Percentiles rank a stretch among this genome's conserved stretches.
Conservation (phyloP, 2,329 filamentous ascomycete species). For the Penicillium sp. region DNA sequence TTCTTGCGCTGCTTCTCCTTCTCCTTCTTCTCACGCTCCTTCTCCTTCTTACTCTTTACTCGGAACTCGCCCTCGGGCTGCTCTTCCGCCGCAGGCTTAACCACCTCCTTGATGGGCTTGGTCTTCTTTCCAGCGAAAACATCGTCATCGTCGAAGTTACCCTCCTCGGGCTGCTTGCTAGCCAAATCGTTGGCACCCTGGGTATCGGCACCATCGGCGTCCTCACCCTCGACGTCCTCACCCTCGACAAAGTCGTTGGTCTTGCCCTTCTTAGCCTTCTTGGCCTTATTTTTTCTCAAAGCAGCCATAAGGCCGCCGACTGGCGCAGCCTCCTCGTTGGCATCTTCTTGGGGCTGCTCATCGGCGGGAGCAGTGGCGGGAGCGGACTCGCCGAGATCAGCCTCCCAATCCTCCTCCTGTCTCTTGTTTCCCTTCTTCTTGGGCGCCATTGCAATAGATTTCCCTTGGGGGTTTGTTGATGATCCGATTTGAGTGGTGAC, state of each 20-base stretch:
- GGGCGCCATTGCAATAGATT: conserved; percentile 67
- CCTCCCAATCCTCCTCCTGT: conserved; percentile 89
- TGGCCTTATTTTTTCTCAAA: conserved; percentile 77
- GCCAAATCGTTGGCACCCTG: conserved; percentile 38
- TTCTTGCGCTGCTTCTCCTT: conserved; percentile 98
- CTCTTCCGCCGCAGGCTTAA: conserved; percentile 48
- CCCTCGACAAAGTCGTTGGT: conserved; percentile 72
- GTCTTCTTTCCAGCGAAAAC: conserved; percentile 83
- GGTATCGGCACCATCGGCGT: conserved; percentile 43
- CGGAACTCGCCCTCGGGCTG: conserved; percentile 60
- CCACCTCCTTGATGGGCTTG: conserved; percentile 41
- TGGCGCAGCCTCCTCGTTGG: conserved; percentile 54
- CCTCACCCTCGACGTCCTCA: conserved; percentile 61
- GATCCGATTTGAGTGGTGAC: conserved; percentile 20
- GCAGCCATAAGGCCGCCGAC: conserved; percentile 74
- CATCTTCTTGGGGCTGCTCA: conserved; percentile 47
- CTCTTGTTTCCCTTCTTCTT: conserved; percentile 94
- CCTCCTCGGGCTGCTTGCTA: conserved; percentile 76
- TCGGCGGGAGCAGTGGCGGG: conserved; percentile 49
- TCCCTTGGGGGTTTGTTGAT: background rate
- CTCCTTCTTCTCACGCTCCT: conserved; percentile 97
- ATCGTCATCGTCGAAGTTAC: conserved; percentile 77
- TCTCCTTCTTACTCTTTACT: conserved; percentile 95
- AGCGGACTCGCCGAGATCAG: conserved; percentile 77
- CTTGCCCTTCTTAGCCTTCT: conserved; percentile 88